Evolutionary conservation across 805 yeast genomes (phyloP).

Genomic region (Isabelozyma pseudorhagii): DNA sequence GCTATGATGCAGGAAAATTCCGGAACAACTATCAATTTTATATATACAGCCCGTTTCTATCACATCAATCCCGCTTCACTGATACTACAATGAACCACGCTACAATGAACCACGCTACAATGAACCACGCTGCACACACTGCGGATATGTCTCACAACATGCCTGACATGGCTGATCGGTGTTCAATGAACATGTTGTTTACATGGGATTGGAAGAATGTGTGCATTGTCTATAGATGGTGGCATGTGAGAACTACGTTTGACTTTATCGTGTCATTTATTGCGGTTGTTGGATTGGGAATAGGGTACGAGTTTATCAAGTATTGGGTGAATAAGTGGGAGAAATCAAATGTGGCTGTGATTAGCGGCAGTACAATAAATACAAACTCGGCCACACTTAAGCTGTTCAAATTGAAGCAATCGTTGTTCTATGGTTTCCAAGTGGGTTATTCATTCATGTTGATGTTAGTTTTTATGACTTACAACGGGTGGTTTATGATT

Average conservation of each 20-base stretch:
- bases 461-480: conserved; percentile 85
- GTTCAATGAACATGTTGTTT: conserved; percentile 52
- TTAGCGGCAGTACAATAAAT: conserved; percentile 7
- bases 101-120: conserved; percentile 1
- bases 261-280: conserved; percentile 54
- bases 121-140: not conserved
- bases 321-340: conserved; percentile 27
- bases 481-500: conserved; percentile 80
- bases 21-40: no score
- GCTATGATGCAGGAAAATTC: no score
- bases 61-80: not conserved
- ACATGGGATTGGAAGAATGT: conserved; percentile 75
- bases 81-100: conserved; percentile 1
- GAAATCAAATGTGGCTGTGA: conserved; percentile 1
- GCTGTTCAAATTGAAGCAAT: conserved; percentile 24
- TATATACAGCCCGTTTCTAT: no score
- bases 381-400: conserved; percentile 3
- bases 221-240: conserved; percentile 73
- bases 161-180: not conserved
- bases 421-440: conserved; percentile 57
- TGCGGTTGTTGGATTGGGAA: conserved; percentile 45
- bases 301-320: conserved; percentile 61
- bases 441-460: conserved; percentile 68
- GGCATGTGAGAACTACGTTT: conserved; percentile 61
- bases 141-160: not conserved